Evolutionary conservation across 345 rosid genomes (phyloP).

Genomic region (Brassica juncea): DNA sequence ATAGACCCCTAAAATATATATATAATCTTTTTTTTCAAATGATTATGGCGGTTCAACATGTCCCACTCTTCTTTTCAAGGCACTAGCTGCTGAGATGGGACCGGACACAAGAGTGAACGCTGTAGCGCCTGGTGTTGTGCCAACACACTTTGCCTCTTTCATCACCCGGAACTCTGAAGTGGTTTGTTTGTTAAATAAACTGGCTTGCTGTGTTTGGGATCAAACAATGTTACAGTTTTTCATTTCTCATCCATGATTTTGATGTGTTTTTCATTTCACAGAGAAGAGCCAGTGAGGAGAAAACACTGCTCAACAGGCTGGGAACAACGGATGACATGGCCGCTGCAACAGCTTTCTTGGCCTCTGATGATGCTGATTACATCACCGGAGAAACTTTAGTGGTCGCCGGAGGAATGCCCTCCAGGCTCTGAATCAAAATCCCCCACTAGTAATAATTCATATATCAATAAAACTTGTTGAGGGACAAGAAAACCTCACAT

Average conservation of each 20-base stretch:
- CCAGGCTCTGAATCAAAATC: slow-evolving; percentile 53
- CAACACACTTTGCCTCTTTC: slow-evolving; percentile 71
- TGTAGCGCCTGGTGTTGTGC: slow-evolving; percentile 89
- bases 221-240: neutral
- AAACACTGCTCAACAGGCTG: slow-evolving; percentile 62
- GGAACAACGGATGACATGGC: slow-evolving; percentile 80
- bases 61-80: slow-evolving; percentile 41
- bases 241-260: neutral
- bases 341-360: slow-evolving; percentile 69
- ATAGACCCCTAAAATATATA: neutral
- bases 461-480: neutral
- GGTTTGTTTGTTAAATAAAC: slow-evolving; percentile 34
- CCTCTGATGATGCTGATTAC: slow-evolving; percentile 72
- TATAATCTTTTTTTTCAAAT: neutral
- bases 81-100: slow-evolving; percentile 84
- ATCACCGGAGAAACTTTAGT: slow-evolving; percentile 77
- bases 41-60: neutral
- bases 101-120: slow-evolving; percentile 80
- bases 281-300: slow-evolving; percentile 36
- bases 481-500: neutral
- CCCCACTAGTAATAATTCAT: neutral
- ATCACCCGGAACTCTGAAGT: slow-evolving; percentile 46
- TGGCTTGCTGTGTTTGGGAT: neutral
- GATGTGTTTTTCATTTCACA: slow-evolving; percentile 19
- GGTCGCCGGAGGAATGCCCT: slow-evolving; percentile 77